These are phyloP conservation scores for Cajanus cajan DNA, from an alignment of 306 rosid genomes.

Conservation along the genomic window DNA sequence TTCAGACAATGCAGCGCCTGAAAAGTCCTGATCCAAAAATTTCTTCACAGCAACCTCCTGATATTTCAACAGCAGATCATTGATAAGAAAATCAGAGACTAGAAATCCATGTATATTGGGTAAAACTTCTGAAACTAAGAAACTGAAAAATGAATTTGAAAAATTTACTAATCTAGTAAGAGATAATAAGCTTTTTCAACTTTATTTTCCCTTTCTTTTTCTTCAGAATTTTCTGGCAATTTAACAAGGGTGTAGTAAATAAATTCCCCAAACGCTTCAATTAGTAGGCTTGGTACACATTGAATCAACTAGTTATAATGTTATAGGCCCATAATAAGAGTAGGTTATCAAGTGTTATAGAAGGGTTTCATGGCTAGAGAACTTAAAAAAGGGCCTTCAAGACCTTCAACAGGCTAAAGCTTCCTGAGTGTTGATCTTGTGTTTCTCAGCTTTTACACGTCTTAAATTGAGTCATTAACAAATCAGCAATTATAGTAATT, in stretches of 20 bases:
- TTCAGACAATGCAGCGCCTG: constrained; percentile 98
- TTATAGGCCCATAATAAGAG: constrained; percentile 3
- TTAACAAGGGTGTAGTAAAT: background rate
- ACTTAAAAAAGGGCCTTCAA: constrained; percentile 1
- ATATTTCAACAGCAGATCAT: constrained; percentile 37
- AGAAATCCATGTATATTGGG: constrained; percentile 4
- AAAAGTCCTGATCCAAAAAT: constrained; percentile 97
- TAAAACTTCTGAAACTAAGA: constrained; percentile 17
- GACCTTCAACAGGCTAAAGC: background rate
- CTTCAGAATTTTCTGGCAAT: constrained; percentile 14
- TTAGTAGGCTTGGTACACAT: background rate
- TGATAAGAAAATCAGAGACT: constrained; percentile 33
- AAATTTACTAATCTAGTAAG: constrained; percentile 16
- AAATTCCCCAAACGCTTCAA: constrained; percentile 16
- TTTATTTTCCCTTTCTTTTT: background rate
- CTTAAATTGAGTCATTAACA: background rate
- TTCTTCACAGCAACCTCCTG: constrained; percentile 99
- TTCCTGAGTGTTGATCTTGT: background rate
- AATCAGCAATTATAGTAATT: background rate
- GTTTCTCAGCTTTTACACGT: background rate
- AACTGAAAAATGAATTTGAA: background rate
- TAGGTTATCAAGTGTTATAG: background rate
- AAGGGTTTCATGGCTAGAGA: background rate
- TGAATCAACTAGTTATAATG: background rate
- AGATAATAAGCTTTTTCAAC: constrained; percentile 4